Conservation (phyloP, 345 rosid species). For the Ceriops zippeliana region DNA sequence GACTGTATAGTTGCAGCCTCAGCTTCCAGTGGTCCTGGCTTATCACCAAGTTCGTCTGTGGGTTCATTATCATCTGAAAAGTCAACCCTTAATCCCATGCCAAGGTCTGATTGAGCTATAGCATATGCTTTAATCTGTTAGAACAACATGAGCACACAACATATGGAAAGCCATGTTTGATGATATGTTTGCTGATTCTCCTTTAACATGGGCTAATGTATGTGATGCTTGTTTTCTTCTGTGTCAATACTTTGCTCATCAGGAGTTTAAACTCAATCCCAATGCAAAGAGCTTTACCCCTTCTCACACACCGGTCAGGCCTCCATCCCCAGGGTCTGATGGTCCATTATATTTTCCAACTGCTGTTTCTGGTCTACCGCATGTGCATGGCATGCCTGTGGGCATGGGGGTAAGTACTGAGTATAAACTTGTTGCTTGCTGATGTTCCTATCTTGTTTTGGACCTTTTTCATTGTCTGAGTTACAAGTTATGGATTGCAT, state of each 20-base stretch:
- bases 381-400: conserved; percentile 67
- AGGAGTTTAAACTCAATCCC: conserved; percentile 95
- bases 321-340: conserved; percentile 58
- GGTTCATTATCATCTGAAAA: conserved; percentile 77
- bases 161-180: background rate
- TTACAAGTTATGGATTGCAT: background rate
- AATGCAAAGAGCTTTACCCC: conserved; percentile 87
- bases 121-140: background rate
- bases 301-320: conserved; percentile 50
- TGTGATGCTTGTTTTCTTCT: conserved; percentile 1
- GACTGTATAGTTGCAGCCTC: conserved; percentile 39
- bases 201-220: background rate
- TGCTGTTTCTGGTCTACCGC: conserved; percentile 45
- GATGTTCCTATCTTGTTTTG: background rate
- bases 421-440: background rate
- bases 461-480: background rate
- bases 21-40: conserved; percentile 47
- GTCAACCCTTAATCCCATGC: conserved; percentile 71
- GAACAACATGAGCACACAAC: background rate
- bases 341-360: conserved; percentile 61
- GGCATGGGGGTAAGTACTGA: conserved; percentile 63
- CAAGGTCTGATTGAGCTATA: conserved; percentile 47
- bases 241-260: conserved; percentile 17
- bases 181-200: background rate
- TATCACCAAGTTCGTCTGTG: conserved; percentile 83